Conservation (phyloP, 169 alveolate genomes). For the Condylostoma magnum region DNA sequence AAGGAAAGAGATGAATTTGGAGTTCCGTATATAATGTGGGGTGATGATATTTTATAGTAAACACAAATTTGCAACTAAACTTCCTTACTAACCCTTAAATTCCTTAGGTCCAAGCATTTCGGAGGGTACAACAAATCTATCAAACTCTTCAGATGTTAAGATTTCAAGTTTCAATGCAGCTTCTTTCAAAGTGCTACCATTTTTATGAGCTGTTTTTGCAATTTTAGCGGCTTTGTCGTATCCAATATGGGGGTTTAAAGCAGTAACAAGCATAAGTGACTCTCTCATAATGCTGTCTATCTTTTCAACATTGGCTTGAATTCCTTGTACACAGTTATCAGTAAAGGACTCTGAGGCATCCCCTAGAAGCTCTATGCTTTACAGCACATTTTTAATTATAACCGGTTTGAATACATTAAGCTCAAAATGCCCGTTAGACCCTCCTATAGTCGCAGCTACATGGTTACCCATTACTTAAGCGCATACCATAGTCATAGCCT, state of each 20-base stretch:
- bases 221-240: slow-evolving; percentile 89
- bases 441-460: slow-evolving; percentile 86
- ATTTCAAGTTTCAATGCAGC: slow-evolving; percentile 78
- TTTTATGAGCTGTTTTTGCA: slow-evolving; percentile 84
- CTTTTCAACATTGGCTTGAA: slow-evolving; percentile 72
- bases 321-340: slow-evolving; percentile 84
- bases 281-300: slow-evolving; percentile 59
- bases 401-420: slow-evolving; percentile 91
- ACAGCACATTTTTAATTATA: slow-evolving; percentile 78
- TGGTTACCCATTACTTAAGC: slow-evolving; percentile 89
- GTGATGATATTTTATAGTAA: no score
- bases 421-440: slow-evolving; percentile 89
- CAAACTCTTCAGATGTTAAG: slow-evolving; percentile 78
- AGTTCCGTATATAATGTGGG: no score
- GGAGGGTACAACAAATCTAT: slow-evolving; percentile 85
- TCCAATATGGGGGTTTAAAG: slow-evolving; percentile 90
- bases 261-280: slow-evolving; percentile 87
- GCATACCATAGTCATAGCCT: slow-evolving; percentile 90
- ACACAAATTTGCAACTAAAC: no score
- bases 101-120: slow-evolving; percentile 79
- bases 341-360: slow-evolving; percentile 81
- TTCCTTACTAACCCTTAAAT: no score
- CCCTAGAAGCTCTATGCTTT: slow-evolving; percentile 73
- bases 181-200: slow-evolving; percentile 75
- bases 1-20: no score